These are phyloP conservation scores for Mycosphaerella arachidis DNA, from an alignment of 2,329 filamentous ascomycete species.

Conservation along the genomic window DNA sequence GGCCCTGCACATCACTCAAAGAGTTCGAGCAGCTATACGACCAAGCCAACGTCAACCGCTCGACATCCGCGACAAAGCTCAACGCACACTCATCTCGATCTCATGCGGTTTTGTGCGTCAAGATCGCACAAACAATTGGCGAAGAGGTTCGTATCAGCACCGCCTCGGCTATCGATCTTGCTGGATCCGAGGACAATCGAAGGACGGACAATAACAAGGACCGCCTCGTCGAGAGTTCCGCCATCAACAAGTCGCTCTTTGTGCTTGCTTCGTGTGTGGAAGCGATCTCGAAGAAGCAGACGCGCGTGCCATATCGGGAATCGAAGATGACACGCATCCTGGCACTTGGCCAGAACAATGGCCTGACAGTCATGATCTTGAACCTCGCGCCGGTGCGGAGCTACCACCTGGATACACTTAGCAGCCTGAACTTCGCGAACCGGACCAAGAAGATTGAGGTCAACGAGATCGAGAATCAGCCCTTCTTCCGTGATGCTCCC, in stretches of 20 bases:
- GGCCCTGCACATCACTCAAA: slow-evolving; percentile 75
- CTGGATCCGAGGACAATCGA: slow-evolving; percentile 92
- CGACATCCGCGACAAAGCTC: slow-evolving; percentile 88
- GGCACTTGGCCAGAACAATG: slow-evolving; percentile 88
- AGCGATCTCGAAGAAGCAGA: slow-evolving; percentile 73
- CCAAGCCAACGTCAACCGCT: slow-evolving; percentile 79
- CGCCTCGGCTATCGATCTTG: slow-evolving; percentile 88
- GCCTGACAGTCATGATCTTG: slow-evolving; percentile 92
- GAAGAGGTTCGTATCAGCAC: slow-evolving; percentile 70
- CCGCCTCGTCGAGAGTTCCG: slow-evolving; percentile 86
- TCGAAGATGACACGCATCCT: slow-evolving; percentile 97
- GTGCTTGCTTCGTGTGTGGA: slow-evolving; percentile 93
- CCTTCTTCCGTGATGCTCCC: slow-evolving; percentile 57
- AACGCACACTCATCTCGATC: slow-evolving; percentile 97
- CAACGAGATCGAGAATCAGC: slow-evolving; percentile 90
- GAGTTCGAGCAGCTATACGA: slow-evolving; percentile 86
- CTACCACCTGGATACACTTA: slow-evolving; percentile 90
- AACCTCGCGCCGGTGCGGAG: slow-evolving; percentile 88
- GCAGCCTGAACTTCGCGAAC: slow-evolving; percentile 90
- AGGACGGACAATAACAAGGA: slow-evolving; percentile 92
- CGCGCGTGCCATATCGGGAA: slow-evolving; percentile 84
- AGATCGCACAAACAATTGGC: slow-evolving; percentile 70
- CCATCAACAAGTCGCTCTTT: slow-evolving; percentile 96
- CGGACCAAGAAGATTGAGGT: slow-evolving; percentile 95
- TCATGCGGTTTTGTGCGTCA: slow-evolving; percentile 89